Base-by-base conservation (phyloP, 2,329 filamentous ascomycete genomes). In the Alternaria tenuissima region DNA sequence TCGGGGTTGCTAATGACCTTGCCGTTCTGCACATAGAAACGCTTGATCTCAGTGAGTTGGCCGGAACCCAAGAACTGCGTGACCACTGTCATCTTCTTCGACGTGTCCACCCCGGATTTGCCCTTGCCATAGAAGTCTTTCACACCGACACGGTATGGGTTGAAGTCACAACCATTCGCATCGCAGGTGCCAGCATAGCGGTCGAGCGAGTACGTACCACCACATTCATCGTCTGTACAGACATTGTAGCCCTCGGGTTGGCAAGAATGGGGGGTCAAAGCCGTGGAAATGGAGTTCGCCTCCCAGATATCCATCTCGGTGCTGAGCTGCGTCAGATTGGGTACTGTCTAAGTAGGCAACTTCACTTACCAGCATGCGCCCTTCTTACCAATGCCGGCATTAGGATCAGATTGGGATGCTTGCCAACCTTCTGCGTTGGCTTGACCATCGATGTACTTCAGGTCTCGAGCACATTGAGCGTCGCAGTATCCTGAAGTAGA, bases 241-340 rank as follows among this genome's bases (percentile, higher is more conserved):
- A 83, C 80, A 52, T 76, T 77, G 72, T 85, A 85, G 38, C 80
- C 82, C 52, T 81, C 76, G 55, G 75, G 80, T 44, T 78, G 76
- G 80, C 89, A 91, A 32, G 86, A 83, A 76, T 91, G 88, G 12
- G 89, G 87, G 1, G 88, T 91, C 68, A 83, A 81, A 46, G 88
- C 88, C 7, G 83, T 85, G n/a, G 87, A 84, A 67, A 48, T 11
- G 46, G 46, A 48, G 46, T 48, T 48, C 12, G 46, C 46, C 18
- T 48, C 46, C 46, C 46, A 48, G 11, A 48, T 48, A 12, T 48
- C 88, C 84, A 90, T 87, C 76, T 90, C 87, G 52, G 84, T 80
- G 72, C 62, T 67, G 36, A 16, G 16, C 7, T 42, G 18, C 26
- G 20, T 56, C 12, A 42, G 30, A 20, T 28, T 18, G 5, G 11